Conservation (phyloP, 441 rosid species). For the Jatropha podagrica region DNA sequence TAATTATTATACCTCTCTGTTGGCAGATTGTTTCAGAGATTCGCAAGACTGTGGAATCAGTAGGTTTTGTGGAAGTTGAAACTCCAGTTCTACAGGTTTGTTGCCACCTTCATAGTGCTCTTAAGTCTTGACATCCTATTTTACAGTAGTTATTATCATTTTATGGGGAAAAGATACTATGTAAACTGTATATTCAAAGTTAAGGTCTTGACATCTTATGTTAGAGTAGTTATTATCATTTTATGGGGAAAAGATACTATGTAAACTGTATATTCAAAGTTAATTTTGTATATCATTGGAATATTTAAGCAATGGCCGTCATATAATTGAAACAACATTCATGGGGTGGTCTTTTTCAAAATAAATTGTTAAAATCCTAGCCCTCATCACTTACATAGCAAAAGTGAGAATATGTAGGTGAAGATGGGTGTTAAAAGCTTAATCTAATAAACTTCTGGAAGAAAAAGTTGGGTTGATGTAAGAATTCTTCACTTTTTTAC, state of each 20-base stretch:
- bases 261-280: background rate
- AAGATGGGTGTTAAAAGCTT: background rate
- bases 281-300: background rate
- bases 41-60: conserved; percentile 79
- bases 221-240: background rate
- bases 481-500: background rate
- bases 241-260: background rate
- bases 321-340: background rate
- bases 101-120: conserved; percentile 25
- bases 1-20: conserved; percentile 23
- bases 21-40: conserved; percentile 81
- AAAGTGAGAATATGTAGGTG: background rate
- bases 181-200: background rate
- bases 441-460: background rate
- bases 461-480: background rate
- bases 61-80: conserved; percentile 88
- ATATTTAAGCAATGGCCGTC: background rate
- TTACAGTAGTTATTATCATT: background rate
- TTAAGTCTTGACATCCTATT: conserved; percentile 6
- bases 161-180: background rate
- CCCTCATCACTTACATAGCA: background rate
- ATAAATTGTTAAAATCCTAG: background rate
- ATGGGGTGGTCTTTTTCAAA: background rate
- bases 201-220: conserved; percentile 9
- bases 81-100: conserved; percentile 97